phyloP scores from a whole-genome alignment of 768 basidiomycete genomes.

The Termitomyces sp. region DNA sequence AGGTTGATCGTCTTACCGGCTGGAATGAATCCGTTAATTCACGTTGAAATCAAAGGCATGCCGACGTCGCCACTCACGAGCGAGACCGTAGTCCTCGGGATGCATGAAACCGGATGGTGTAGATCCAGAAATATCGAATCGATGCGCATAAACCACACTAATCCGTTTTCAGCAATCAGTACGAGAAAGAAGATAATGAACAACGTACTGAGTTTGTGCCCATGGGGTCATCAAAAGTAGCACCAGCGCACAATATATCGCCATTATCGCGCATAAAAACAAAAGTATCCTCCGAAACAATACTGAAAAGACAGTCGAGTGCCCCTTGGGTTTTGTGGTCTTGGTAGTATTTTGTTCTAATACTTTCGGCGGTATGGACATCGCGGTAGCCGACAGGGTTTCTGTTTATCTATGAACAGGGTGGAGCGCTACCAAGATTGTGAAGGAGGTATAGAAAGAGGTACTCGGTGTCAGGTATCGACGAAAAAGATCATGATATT shows the following conservation, averaged over 20 bases:
- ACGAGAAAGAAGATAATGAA: too few relatives aligned
- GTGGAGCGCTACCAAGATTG: not conserved
- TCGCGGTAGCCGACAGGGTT: not conserved
- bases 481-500: not conserved
- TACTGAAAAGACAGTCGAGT: not conserved
- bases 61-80: slow-evolving; percentile 25
- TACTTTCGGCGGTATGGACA: not conserved
- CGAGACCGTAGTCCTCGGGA: slow-evolving; percentile 36
- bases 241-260: slow-evolving; percentile 20
- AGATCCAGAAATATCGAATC: slow-evolving; percentile 28
- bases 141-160: slow-evolving; percentile 34
- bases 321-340: not conserved
- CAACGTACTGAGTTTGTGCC: slow-evolving; percentile 31
- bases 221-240: slow-evolving; percentile 31
- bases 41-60: not conserved
- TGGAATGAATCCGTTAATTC: slow-evolving; percentile 15
- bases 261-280: not conserved
- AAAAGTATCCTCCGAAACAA: not conserved
- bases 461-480: not conserved
- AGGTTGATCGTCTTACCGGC: slow-evolving; percentile 61
- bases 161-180: not conserved
- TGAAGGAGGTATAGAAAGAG: not conserved
- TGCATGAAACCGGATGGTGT: slow-evolving; percentile 27
- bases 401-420: not conserved
- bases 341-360: not conserved